Percentiles rank a stretch among this genome's conserved stretches.
phyloP scores from a whole-genome alignment of 169 alveolate genomes.

The Babesia microti region DNA sequence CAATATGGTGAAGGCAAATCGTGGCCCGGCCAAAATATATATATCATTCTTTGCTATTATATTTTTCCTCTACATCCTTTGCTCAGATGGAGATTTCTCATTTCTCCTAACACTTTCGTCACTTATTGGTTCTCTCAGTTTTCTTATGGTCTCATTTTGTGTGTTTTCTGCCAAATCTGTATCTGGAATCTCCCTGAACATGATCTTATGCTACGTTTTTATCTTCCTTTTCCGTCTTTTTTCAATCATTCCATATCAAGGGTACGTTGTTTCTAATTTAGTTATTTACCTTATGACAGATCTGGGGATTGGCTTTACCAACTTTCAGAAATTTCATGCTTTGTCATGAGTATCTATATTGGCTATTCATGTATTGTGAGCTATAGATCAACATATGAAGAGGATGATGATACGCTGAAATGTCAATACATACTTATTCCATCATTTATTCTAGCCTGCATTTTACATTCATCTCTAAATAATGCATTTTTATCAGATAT shows the following conservation, averaged over 20 bases:
- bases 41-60: slow-evolving; percentile 45
- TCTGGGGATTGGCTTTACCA: slow-evolving; percentile 89
- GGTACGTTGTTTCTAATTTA: slow-evolving; percentile 50
- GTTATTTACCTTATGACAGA: slow-evolving; percentile 82
- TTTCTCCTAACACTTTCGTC: slow-evolving; percentile 80
- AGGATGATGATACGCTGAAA: slow-evolving; percentile 63
- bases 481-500: slow-evolving; percentile 50
- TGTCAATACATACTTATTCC: slow-evolving; percentile 65
- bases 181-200: slow-evolving; percentile 79
- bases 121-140: slow-evolving; percentile 71
- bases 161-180: slow-evolving; percentile 67
- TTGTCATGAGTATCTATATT: slow-evolving; percentile 64
- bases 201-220: slow-evolving; percentile 74
- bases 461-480: slow-evolving; percentile 82
- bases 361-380: slow-evolving; percentile 69
- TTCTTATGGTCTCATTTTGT: slow-evolving; percentile 73
- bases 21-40: slow-evolving; percentile 24
- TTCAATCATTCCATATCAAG: slow-evolving; percentile 82
- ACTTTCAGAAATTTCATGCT: slow-evolving; percentile 70
- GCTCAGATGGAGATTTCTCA: slow-evolving; percentile 87
- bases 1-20: slow-evolving; percentile 14
- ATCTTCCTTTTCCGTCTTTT: slow-evolving; percentile 67
- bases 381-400: slow-evolving; percentile 68
- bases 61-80: slow-evolving; percentile 58
- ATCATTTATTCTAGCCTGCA: slow-evolving; percentile 67